Conservation (phyloP, 2,329 filamentous ascomycete genomes). For the Calonectria naviculata region DNA sequence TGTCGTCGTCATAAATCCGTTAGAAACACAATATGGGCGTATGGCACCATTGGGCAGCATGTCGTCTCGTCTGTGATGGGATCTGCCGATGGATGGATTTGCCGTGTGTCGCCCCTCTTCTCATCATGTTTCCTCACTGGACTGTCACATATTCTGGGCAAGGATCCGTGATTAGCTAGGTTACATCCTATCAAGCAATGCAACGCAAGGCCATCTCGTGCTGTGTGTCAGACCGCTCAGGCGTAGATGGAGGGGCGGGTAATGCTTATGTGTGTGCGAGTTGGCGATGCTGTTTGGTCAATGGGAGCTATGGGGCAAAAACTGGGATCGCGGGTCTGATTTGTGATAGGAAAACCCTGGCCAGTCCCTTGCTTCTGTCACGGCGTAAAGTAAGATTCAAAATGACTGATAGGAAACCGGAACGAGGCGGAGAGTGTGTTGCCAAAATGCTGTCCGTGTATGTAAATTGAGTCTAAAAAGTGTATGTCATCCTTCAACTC, state of each 20-base stretch:
- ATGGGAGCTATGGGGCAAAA: constrained; percentile 1
- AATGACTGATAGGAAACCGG: background rate
- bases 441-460: background rate
- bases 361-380: background rate
- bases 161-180: constrained; percentile 5
- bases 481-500: background rate
- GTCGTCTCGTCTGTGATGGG: background rate
- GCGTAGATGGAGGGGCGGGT: constrained; percentile 14
- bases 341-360: background rate
- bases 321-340: background rate
- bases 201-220: background rate
- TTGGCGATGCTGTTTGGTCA: background rate
- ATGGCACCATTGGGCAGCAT: background rate
- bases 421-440: background rate
- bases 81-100: constrained; percentile 3
- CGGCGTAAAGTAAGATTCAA: background rate
- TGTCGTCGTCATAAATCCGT: constrained; percentile 8
- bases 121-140: constrained; percentile 3
- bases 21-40: background rate
- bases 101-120: background rate
- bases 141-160: background rate
- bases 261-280: constrained; percentile 1
- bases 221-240: background rate
- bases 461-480: background rate
- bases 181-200: background rate